Percentiles rank a stretch among this genome's conserved stretches.
Conservation (phyloP, 108 stramenopile genomes). For the Mayamaea pseudoterrestris region DNA sequence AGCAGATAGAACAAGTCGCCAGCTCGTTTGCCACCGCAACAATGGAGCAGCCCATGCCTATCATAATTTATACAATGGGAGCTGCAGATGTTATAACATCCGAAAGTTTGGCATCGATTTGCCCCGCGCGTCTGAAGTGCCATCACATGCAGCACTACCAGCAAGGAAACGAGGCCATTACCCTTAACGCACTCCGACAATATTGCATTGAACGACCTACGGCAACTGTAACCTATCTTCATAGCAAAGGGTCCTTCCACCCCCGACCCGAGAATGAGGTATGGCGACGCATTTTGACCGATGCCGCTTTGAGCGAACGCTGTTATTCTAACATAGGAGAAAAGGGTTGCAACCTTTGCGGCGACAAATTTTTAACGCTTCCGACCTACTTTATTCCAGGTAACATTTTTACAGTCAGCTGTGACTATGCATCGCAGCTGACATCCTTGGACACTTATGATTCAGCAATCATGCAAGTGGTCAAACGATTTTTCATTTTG, state of each 20-base stretch:
- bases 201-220: not conserved
- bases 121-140: not conserved
- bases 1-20: no score
- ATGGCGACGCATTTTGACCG: not conserved
- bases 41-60: no score
- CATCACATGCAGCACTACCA: not conserved
- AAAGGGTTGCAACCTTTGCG: constrained; percentile 24
- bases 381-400: constrained; percentile 35
- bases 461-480: constrained; percentile 5
- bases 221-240: not conserved
- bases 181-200: not conserved
- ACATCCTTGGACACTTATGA: constrained; percentile 25
- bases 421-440: constrained; percentile 25
- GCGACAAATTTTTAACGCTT: constrained; percentile 24
- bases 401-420: constrained; percentile 38
- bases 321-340: not conserved
- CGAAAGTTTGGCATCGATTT: not conserved
- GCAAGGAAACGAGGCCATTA: not conserved
- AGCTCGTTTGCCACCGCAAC: no score
- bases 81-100: not conserved
- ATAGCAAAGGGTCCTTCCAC: not conserved
- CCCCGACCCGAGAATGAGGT: not conserved
- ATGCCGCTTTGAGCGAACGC: not conserved
- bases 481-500: not conserved
- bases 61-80: no score